phyloP scores from a whole-genome alignment of 805 yeast genomes.

The Debaryomyces castellii region DNA sequence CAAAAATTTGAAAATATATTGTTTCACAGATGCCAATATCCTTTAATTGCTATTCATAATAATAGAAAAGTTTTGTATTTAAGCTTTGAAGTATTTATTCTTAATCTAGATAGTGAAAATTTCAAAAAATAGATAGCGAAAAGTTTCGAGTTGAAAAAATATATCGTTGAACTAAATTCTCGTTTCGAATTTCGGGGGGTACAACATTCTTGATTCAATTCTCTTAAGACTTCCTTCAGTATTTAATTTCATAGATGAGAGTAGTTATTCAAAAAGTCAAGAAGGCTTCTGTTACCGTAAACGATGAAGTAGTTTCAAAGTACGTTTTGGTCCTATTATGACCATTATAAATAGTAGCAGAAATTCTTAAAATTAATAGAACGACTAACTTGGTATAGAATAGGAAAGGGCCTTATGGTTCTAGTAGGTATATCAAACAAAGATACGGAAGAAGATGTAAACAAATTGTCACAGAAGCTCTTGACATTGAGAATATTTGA shows the following conservation, averaged over 20 bases:
- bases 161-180: too few species aligned
- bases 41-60: too few species aligned
- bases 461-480: slow-evolving; percentile 65
- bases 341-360: background rate
- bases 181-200: background rate
- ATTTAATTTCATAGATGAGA: slow-evolving; percentile 55
- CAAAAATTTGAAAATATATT: too few species aligned
- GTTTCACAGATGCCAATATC: too few species aligned
- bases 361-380: background rate
- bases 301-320: slow-evolving; percentile 65
- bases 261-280: slow-evolving; percentile 90
- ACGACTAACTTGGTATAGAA: slow-evolving; percentile 23
- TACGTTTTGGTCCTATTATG: slow-evolving; percentile 14
- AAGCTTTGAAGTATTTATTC: too few species aligned
- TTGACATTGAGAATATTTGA: slow-evolving; percentile 72
- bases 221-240: too few species aligned
- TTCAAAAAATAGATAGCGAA: too few species aligned
- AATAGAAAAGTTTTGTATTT: background rate
- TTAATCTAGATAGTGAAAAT: too few species aligned
- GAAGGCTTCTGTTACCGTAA: slow-evolving; percentile 86
- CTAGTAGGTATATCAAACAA: slow-evolving; percentile 81
- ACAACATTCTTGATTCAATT: too few species aligned
- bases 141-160: too few species aligned
- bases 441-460: slow-evolving; percentile 75
- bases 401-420: slow-evolving; percentile 71